Conservation (phyloP, 495 filamentous ascomycete genomes). For the Pseudoneurospora amorphoporcata region DNA sequence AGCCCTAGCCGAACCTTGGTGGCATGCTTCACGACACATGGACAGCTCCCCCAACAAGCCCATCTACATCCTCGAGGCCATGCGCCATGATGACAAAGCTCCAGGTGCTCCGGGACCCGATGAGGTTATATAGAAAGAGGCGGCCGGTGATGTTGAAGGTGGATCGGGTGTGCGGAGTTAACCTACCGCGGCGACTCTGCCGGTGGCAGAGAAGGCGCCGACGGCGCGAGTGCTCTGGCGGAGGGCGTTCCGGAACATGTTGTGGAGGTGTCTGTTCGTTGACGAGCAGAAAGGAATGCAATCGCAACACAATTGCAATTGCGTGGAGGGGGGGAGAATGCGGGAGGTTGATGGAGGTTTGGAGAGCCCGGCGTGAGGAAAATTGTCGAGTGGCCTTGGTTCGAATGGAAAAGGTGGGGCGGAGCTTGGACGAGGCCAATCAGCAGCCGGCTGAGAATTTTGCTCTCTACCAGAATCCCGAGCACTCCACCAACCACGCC, state of each 20-base stretch:
- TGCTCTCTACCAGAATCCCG: constrained; percentile 14
- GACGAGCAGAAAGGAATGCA: constrained; percentile 30
- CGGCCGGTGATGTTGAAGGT: constrained; percentile 29
- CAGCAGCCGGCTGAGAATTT: constrained; percentile 27
- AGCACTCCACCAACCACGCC: neutral
- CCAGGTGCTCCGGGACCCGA: constrained; percentile 28
- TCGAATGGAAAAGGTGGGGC: constrained; percentile 1
- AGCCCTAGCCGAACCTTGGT: constrained; percentile 39
- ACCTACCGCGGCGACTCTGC: constrained; percentile 91
- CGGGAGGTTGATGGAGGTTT: neutral
- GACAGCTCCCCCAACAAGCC: constrained; percentile 25
- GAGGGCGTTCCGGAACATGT: constrained; percentile 97
- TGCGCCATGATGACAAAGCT: constrained; percentile 19
- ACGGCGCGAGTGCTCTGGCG: constrained; percentile 89
- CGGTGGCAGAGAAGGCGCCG: constrained; percentile 80
- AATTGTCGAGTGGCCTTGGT: constrained; percentile 15
- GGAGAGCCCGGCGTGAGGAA: constrained; percentile 14
- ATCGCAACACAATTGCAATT: constrained; percentile 40
- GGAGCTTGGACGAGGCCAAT: constrained; percentile 18
- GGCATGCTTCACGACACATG: constrained; percentile 25
- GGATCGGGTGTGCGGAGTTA: constrained; percentile 30
- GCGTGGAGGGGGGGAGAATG: neutral
- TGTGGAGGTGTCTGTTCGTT: constrained; percentile 30
- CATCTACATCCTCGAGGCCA: constrained; percentile 9
- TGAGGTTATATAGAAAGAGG: constrained; percentile 20